Conservation (phyloP, 176 grass and related monocot species). For the Zoysia pacifica region DNA sequence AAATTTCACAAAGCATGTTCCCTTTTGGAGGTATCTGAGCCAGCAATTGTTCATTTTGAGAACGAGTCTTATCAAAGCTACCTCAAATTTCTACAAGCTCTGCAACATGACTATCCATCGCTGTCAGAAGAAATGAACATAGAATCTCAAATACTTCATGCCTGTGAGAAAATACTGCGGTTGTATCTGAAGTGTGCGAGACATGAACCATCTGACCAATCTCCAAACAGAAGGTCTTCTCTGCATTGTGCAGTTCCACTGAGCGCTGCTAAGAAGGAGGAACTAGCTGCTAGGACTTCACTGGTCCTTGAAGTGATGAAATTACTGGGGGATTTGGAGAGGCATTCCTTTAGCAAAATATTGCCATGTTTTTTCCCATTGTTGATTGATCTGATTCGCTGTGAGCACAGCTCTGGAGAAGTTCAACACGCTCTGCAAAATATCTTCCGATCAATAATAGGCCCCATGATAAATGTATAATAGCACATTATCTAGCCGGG, state of each 20-base stretch:
- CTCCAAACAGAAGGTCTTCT: slow-evolving; percentile 17
- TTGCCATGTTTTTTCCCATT: slow-evolving; percentile 73
- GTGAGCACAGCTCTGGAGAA: slow-evolving; percentile 87
- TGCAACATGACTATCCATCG: slow-evolving; percentile 56
- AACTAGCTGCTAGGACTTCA: slow-evolving; percentile 69
- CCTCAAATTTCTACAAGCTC: slow-evolving; percentile 75
- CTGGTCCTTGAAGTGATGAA: slow-evolving; percentile 73
- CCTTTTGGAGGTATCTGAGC: slow-evolving; percentile 90
- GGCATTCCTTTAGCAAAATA: slow-evolving; percentile 64
- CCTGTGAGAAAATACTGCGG: slow-evolving; percentile 69
- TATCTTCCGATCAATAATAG: slow-evolving; percentile 77
- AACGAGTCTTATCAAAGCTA: slow-evolving; percentile 83
- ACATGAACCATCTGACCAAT: slow-evolving; percentile 35
- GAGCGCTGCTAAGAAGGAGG: slow-evolving; percentile 76
- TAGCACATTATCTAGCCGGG: not conserved
- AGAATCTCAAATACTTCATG: slow-evolving; percentile 59
- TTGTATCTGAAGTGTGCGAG: slow-evolving; percentile 78
- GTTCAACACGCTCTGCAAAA: slow-evolving; percentile 63
- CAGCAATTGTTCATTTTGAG: slow-evolving; percentile 87
- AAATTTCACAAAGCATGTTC: slow-evolving; percentile 90
- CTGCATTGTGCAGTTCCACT: slow-evolving; percentile 70
- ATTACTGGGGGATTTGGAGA: slow-evolving; percentile 64
- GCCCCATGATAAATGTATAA: slow-evolving; percentile 50
- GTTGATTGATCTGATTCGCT: slow-evolving; percentile 82
- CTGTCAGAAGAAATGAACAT: slow-evolving; percentile 63